Conservation (phyloP, 1,139 yeast genomes). For the Trichomonascaceae sp. region DNA sequence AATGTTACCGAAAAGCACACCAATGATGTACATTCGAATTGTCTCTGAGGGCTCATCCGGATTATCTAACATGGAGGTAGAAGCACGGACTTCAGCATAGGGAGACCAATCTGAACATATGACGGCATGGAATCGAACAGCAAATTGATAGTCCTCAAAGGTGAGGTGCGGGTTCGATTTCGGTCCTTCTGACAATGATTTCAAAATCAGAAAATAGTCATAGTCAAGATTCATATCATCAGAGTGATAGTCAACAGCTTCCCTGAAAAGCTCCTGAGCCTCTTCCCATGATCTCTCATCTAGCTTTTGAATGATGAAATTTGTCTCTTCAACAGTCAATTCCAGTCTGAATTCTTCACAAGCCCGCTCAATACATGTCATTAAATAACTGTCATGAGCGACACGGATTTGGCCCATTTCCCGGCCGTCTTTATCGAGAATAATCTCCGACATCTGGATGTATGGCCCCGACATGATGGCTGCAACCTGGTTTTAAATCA, state of each 20-base stretch:
- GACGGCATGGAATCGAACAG: constrained; percentile 35
- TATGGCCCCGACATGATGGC: neutral
- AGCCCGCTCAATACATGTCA: constrained; percentile 8
- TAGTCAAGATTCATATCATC: constrained; percentile 43
- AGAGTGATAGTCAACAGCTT: constrained; percentile 37
- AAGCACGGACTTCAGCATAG: constrained; percentile 45
- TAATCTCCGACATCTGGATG: neutral
- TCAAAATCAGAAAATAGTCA: constrained; percentile 21
- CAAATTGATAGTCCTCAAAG: constrained; percentile 31
- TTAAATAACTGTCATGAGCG: constrained; percentile 3
- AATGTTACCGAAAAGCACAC: constrained; percentile 19
- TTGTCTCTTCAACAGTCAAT: constrained; percentile 11
- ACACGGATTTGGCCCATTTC: neutral
- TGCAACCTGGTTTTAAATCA: neutral
- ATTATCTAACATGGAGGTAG: constrained; percentile 41
- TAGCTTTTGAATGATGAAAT: constrained; percentile 38
- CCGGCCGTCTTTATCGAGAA: neutral
- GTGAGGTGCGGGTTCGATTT: constrained; percentile 11
- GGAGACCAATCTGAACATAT: constrained; percentile 44
- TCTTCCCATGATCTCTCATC: constrained; percentile 29
- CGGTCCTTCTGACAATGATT: constrained; percentile 23
- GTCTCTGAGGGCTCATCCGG: constrained; percentile 40
- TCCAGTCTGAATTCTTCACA: constrained; percentile 8
- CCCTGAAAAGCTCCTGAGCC: constrained; percentile 38
- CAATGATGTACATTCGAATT: constrained; percentile 42